Evolutionary conservation across 1,139 yeast species (phyloP).

Genomic region (Sugiyamaella sp.): DNA sequence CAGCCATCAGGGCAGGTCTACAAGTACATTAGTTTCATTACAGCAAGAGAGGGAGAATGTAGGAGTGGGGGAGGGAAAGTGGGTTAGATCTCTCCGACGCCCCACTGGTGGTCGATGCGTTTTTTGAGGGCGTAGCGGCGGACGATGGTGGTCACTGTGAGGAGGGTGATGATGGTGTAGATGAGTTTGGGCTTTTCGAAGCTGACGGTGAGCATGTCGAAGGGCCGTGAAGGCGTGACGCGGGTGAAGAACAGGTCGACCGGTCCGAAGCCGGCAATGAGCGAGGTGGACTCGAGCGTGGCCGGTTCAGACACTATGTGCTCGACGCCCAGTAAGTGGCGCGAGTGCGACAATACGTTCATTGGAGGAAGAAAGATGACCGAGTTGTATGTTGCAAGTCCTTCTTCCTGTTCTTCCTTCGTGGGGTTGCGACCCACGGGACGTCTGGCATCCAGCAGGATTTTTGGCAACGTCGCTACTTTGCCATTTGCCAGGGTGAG

Average conservation of each 20-base stretch:
- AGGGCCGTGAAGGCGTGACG: constrained; percentile 79
- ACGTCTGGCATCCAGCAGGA: constrained; percentile 42
- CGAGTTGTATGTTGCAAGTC: constrained; percentile 69
- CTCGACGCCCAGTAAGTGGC: constrained; percentile 41
- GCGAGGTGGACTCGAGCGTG: constrained; percentile 76
- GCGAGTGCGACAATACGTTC: constrained; percentile 48
- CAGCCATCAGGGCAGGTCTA: neutral
- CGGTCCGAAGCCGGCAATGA: constrained; percentile 64
- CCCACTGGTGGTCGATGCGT: constrained; percentile 34
- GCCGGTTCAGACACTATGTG: constrained; percentile 59
- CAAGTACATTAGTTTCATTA: neutral
- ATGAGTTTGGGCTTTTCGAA: constrained; percentile 71
- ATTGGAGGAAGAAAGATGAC: constrained; percentile 54
- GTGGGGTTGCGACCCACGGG: constrained; percentile 57
- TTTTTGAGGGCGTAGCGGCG: constrained; percentile 51
- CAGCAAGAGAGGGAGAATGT: no score
- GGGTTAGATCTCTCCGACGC: constrained; percentile 15
- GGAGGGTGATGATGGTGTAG: constrained; percentile 58
- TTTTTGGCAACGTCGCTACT: constrained; percentile 70
- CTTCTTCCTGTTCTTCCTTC: constrained; percentile 60
- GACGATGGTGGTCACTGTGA: constrained; percentile 48
- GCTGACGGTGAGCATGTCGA: constrained; percentile 68
- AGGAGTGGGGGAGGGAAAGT: neutral
- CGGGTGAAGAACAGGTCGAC: constrained; percentile 74
- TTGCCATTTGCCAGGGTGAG: constrained; percentile 61